Evolutionary conservation across 2,329 filamentous ascomycete genomes (phyloP).

Genomic region (Nemania sp.): DNA sequence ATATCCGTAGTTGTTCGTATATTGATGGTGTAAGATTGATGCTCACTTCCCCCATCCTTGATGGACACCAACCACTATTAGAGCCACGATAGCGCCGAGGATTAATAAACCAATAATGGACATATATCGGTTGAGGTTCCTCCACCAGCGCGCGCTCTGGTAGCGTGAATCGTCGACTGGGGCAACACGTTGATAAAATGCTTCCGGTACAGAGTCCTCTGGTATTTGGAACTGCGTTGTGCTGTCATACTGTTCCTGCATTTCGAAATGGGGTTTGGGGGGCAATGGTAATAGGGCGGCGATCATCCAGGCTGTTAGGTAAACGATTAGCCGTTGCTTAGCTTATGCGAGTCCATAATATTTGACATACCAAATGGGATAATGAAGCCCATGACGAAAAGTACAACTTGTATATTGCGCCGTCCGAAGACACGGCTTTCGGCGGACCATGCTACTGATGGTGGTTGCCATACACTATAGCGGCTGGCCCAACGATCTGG

Average conservation of each 20-base stretch:
- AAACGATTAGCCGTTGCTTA: slow-evolving; percentile 22
- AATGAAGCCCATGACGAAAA: slow-evolving; percentile 78
- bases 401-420: slow-evolving; percentile 72
- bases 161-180: slow-evolving; percentile 50
- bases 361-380: slow-evolving; percentile 67
- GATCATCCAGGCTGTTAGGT: slow-evolving; percentile 71
- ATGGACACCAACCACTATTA: slow-evolving; percentile 56
- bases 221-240: slow-evolving; percentile 46
- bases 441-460: slow-evolving; percentile 66
- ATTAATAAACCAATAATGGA: slow-evolving; percentile 58
- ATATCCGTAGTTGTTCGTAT: slow-evolving; percentile 5
- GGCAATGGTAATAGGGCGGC: slow-evolving; percentile 76
- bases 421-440: slow-evolving; percentile 64
- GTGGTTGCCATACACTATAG: slow-evolving; percentile 72
- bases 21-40: neutral
- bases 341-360: neutral
- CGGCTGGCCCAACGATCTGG: slow-evolving; percentile 62
- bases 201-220: slow-evolving; percentile 34
- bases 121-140: slow-evolving; percentile 62
- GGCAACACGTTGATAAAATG: slow-evolving; percentile 40
- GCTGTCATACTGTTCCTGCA: slow-evolving; percentile 52
- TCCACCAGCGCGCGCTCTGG: slow-evolving; percentile 62
- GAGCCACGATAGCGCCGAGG: slow-evolving; percentile 54
- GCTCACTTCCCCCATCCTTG: slow-evolving; percentile 49
- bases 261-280: slow-evolving; percentile 54